A percentile compares a stretch with the other conserved stretches of the same genome.
phyloP scores from a whole-genome alignment of 2,329 filamentous ascomycete species.

The Scolecobasidium constrictum region DNA sequence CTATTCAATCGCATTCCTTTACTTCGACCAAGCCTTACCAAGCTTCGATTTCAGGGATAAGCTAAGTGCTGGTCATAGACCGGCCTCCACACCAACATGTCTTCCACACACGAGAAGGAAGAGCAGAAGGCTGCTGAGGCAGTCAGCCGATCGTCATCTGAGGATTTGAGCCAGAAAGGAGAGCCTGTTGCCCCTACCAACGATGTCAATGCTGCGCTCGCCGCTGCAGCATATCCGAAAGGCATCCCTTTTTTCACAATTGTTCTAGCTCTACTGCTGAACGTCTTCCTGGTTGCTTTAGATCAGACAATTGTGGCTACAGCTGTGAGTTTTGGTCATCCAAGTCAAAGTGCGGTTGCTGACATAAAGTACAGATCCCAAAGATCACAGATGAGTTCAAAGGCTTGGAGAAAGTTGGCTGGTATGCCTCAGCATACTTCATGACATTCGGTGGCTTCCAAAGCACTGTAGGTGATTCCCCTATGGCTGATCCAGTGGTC shows the following conservation, averaged over 20 bases:
- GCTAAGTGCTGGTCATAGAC: no score
- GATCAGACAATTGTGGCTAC: constrained; percentile 23
- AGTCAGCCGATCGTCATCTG: not conserved
- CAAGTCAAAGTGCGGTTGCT: constrained; percentile 10
- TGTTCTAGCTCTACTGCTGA: constrained; percentile 6
- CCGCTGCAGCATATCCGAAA: not conserved
- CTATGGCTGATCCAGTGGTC: no score
- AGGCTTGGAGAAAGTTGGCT: constrained; percentile 19
- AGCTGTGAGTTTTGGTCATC: constrained; percentile 12
- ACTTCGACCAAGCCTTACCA: no score
- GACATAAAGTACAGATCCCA: constrained; percentile 21
- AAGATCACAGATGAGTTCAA: constrained; percentile 14
- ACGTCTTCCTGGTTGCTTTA: constrained; percentile 11
- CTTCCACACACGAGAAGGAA: not conserved
- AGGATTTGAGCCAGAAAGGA: not conserved
- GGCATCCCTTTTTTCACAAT: constrained; percentile 1
- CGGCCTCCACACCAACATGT: no score
- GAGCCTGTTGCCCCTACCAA: not conserved
- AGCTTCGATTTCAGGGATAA: no score
- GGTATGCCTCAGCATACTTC: constrained; percentile 15
- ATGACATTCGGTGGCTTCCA: constrained; percentile 7
- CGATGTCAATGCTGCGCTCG: not conserved
- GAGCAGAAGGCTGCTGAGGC: not conserved
- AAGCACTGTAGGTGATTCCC: no score
- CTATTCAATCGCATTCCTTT: no score